These are phyloP conservation scores for Arctium lappa DNA, from an alignment of 129 eudicot genomes.

Conservation along the genomic window DNA sequence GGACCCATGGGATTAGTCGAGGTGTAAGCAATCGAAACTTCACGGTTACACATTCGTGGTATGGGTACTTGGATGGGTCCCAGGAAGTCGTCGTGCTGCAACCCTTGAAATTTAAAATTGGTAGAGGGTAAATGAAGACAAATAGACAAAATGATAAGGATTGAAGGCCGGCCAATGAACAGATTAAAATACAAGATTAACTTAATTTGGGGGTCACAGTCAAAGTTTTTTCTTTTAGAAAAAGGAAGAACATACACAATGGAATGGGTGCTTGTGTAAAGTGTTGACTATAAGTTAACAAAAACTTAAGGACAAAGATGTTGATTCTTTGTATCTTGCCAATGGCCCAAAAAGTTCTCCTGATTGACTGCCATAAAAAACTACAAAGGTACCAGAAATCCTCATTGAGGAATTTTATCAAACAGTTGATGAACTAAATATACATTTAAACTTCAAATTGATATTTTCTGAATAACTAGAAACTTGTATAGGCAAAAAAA, in stretches of 20 bases:
- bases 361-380: background rate
- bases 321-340: background rate
- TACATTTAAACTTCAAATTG: background rate
- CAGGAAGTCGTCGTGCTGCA: slow-evolving; percentile 4
- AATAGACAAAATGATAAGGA: slow-evolving; percentile 7
- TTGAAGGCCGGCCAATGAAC: slow-evolving; percentile 30
- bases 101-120: background rate
- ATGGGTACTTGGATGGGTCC: slow-evolving; percentile 13
- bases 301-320: slow-evolving; percentile 5
- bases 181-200: slow-evolving; percentile 18
- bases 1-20: background rate
- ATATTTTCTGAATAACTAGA: background rate
- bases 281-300: slow-evolving; percentile 4
- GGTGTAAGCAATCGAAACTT: background rate
- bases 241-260: background rate
- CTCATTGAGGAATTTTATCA: slow-evolving; percentile 6
- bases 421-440: slow-evolving; percentile 12
- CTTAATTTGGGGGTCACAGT: slow-evolving; percentile 21
- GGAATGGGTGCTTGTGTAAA: background rate
- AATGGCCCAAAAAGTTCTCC: background rate
- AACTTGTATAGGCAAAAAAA: background rate
- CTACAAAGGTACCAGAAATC: background rate
- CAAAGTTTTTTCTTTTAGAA: slow-evolving; percentile 14
- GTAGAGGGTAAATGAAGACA: background rate
- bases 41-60: background rate